Base-by-base conservation (phyloP, 495 filamentous ascomycete genomes). In the Daldinia concentrica region DNA sequence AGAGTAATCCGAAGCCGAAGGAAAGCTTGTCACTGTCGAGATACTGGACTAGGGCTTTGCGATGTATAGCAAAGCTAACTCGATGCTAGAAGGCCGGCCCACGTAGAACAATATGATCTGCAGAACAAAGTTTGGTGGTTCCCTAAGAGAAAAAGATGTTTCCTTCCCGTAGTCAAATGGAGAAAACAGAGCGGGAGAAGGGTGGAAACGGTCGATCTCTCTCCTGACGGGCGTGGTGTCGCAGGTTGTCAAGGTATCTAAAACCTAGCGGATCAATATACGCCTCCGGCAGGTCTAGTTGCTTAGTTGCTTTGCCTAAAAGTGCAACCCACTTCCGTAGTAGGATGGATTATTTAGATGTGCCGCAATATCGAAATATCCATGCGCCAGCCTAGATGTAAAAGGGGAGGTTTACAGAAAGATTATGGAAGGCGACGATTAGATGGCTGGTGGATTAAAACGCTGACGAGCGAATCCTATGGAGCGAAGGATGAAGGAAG, bases 111-210 rank as follows among this genome's bases (percentile, higher is more conserved):
- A 61, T 32, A 61, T 62, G 74, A 76, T 76, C 74, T 74, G 57
- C 74, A 68, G 74, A 74, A 76, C 74, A 76, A 74, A 72, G 68
- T 74, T 76, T 66, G 67, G 58, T 45, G 17, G 64, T 66, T 64
- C 56, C 67, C 52, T 41, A 45, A 26, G 37, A 59, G 50, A 60
- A 56, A 60, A 56, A 45, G 62, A 68, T 68, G 71, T 76, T 76
- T 76, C 71, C 57, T 64, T 58, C 65, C 37, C 27, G 58, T 45
- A 39, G 37, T 69, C 37, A 43, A 69, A 41, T 32, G 61, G 51
- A 52, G 54, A 56, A 52, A 43, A 48, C 24, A 57, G 43, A 63
- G n/a, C 27, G 24, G 45, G 50, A 68, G 67, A 66, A 66, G 45
- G 51, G 63, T 68, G 68, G 68, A 71, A 71, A 76, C 64, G 51